Conservation (phyloP, 108 stramenopile species). For the Aureococcus anophagefferens region DNA sequence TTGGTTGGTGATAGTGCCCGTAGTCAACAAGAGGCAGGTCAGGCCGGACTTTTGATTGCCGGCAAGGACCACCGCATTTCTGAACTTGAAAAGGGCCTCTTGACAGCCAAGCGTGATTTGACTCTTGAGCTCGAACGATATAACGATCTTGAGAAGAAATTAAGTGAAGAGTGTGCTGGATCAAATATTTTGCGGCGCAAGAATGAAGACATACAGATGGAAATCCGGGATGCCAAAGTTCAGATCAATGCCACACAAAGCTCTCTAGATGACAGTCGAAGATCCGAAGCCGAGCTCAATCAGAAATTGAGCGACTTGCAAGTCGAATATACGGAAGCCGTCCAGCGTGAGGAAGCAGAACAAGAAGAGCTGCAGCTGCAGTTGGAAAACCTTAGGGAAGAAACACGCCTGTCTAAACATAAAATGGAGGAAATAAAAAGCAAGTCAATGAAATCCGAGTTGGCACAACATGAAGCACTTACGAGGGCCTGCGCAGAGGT, state of each 20-base stretch:
- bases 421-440: no score
- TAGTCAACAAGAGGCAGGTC: no score
- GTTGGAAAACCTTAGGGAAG: neutral
- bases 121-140: neutral
- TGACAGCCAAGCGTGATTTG: neutral
- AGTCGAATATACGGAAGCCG: neutral
- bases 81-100: neutral
- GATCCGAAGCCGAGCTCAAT: slow-evolving; percentile 1
- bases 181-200: neutral
- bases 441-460: no score
- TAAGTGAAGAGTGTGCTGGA: neutral
- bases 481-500: no score
- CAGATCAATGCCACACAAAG: neutral
- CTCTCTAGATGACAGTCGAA: slow-evolving; percentile 1
- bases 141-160: neutral
- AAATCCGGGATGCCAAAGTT: neutral
- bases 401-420: neutral
- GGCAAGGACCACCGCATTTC: no score
- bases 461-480: no score
- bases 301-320: slow-evolving; percentile 3
- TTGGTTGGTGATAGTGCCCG: no score
- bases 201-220: neutral
- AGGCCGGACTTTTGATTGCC: no score
- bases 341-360: slow-evolving; percentile 3
- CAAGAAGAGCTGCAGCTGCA: slow-evolving; percentile 8